phyloP scores from a whole-genome alignment of 202 grass and related monocot species.

The Carex arenaria region DNA sequence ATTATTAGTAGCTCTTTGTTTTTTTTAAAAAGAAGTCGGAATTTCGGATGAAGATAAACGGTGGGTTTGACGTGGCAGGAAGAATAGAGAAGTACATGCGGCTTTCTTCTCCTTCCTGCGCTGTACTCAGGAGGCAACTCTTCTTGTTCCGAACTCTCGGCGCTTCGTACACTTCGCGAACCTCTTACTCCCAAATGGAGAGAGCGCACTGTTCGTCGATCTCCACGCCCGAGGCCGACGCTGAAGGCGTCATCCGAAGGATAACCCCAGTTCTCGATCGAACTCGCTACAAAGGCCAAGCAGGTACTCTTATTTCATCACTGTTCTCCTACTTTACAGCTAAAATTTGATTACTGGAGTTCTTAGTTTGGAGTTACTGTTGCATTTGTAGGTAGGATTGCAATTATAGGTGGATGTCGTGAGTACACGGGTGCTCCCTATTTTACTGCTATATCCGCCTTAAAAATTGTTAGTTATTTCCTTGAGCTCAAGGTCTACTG shows the following conservation, averaged over 20 bases:
- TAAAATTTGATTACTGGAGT: neutral
- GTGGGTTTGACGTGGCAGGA: neutral
- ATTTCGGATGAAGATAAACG: neutral
- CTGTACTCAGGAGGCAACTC: slow-evolving; percentile 55
- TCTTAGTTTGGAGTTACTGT: neutral
- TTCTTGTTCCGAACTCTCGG: slow-evolving; percentile 52
- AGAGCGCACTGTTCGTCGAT: slow-evolving; percentile 3
- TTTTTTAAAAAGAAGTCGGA: neutral
- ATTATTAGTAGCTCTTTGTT: no score
- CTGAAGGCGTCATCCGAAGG: slow-evolving; percentile 54
- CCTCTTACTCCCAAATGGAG: slow-evolving; percentile 22
- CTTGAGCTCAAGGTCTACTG: neutral
- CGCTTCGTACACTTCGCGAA: neutral
- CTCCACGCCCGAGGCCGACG: slow-evolving; percentile 48
- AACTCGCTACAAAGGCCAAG: slow-evolving; percentile 67
- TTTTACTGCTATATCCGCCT: slow-evolving; percentile 91
- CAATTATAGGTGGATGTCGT: slow-evolving; percentile 90
- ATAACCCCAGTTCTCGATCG: slow-evolving; percentile 71
- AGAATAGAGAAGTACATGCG: neutral
- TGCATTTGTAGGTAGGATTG: slow-evolving; percentile 63
- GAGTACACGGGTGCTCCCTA: slow-evolving; percentile 98
- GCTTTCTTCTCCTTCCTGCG: neutral
- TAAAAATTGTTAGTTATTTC: slow-evolving; percentile 73
- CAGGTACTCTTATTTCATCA: slow-evolving; percentile 35
- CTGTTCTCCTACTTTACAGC: neutral